Evolutionary conservation across 306 rosid species (phyloP), one percentile per base, ranked within the genome.

Genomic region (Morella rubra): DNA sequence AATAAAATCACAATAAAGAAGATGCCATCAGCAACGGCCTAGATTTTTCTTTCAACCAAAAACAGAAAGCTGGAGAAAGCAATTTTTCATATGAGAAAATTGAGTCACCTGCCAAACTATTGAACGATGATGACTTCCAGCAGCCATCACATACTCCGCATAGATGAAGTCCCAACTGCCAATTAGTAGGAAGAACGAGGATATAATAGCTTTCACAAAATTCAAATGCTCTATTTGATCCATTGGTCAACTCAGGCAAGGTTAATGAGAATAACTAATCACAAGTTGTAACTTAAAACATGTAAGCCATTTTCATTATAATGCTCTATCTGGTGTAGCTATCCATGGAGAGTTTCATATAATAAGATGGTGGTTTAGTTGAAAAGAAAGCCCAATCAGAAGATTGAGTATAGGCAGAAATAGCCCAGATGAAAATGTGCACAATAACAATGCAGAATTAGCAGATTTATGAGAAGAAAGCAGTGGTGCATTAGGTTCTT

Each of bases 161-260:
- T 96, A 96, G 84, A 96, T 96, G 87, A 91, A 96, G 93, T 96
- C 99, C 99, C 99, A 96, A 85, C 99, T 95, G 90, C 80, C 76
- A 82, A 78, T 32, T 41, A 69, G 67, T 44, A 66, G 72, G 81
- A 74, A 70, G 76, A 42, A 75, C 64, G 14, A 61, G 56, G 75
- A n/a, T 41, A 71, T 66, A 37, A 73, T 74, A 61, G 60, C 64
- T 74, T 68, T 7, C 24, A n/a, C 27, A 72, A 41, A 50, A 19
- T 45, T 66, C 5, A 73, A 73, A 51, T 44, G 53, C 70, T 22
- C 14, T 4, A 58, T 44, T 76, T 68, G 65, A 47, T 14, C 11
- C 52, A 49, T 71, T 71, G 47, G n/a, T 41, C 54, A 66, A 66
- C 74, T 75, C 58, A 69, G 42, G n/a, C 46, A 47, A n/a, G 42